Base-by-base conservation (phyloP, 257 asterid genomes). In the Plantago elongata region DNA sequence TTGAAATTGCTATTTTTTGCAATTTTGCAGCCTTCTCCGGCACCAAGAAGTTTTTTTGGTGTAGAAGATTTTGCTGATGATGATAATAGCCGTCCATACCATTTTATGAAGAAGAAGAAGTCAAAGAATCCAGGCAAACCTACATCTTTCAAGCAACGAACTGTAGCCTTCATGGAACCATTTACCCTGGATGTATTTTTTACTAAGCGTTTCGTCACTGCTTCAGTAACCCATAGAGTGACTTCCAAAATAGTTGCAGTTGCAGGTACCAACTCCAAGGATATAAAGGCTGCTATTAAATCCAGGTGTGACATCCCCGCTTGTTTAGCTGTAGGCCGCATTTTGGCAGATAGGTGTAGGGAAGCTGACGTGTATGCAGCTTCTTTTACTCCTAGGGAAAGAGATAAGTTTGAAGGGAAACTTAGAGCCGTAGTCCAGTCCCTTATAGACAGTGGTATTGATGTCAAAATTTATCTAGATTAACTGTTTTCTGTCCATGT, bases 191-290 rank as follows among this genome's bases (percentile, higher is more conserved):
- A 92, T 9, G 95, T 92, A 48, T 83, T 86, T 79, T 83, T 92
- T 48, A 84, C 97, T 30, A 89, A 89, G 64, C 95, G 97, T 12
- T 89, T 86, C 22, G 97, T 92, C 55, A 84, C 97, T 11, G 96
- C 98, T 51, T 92, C 98, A 22, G 72, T 92, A 62, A 92, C 97
- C 50, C 97, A 92, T 66, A 86, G 95, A 71, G 97, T 86, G 29
- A 92, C 97, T 1, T 83, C 95, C 87, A 92, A 85, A 76, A 97
- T 89, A 75, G 99, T 89, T 7, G 99, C 99, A 0, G 97, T 92
- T 63, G 95, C 99, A 37, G 96, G 99, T 49, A 92, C 99, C 2
- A 92, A 92, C 75, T 92, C 97, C 18, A 92, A 89, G 46, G 97
- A 92, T 63, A 87, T 92, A 17, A 92, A 92, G 69, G 97, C 97